phyloP scores from a whole-genome alignment of 2,329 filamentous ascomycete species.

The Epicoccum nigrum region DNA sequence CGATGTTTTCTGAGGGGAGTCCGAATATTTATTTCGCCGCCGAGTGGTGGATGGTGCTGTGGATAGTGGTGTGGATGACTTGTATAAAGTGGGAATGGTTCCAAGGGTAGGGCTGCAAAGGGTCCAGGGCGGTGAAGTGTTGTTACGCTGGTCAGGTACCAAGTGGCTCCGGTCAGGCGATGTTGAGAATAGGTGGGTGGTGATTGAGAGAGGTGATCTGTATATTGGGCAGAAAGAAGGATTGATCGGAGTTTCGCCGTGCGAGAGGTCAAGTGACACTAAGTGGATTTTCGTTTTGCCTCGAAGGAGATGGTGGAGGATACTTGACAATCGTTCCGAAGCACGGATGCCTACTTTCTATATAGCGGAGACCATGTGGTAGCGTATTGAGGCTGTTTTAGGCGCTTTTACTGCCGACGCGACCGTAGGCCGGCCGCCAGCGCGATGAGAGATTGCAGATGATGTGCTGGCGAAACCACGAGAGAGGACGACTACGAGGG shows the following conservation, averaged over 20 bases:
- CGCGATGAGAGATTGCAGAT: constrained; percentile 20
- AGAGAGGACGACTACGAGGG: constrained; percentile 26
- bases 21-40: background rate
- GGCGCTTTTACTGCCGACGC: constrained; percentile 23
- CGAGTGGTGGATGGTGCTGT: background rate
- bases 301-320: constrained; percentile 27
- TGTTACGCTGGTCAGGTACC: constrained; percentile 18
- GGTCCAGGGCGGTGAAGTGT: constrained; percentile 8
- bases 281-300: constrained; percentile 29
- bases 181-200: constrained; percentile 9
- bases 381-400: constrained; percentile 27
- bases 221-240: constrained; percentile 11
- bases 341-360: constrained; percentile 22
- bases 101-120: constrained; percentile 11
- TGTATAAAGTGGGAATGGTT: constrained; percentile 1
- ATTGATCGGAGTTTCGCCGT: constrained; percentile 12
- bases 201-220: constrained; percentile 13
- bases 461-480: constrained; percentile 29
- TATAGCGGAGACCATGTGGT: constrained; percentile 27
- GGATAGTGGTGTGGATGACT: background rate
- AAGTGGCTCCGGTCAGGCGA: constrained; percentile 16
- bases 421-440: constrained; percentile 19
- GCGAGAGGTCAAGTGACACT: constrained; percentile 39
- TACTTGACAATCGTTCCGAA: constrained; percentile 31
- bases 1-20: background rate